phyloP scores from a whole-genome alignment of 495 filamentous ascomycete species.

The Glonium stellatum region DNA sequence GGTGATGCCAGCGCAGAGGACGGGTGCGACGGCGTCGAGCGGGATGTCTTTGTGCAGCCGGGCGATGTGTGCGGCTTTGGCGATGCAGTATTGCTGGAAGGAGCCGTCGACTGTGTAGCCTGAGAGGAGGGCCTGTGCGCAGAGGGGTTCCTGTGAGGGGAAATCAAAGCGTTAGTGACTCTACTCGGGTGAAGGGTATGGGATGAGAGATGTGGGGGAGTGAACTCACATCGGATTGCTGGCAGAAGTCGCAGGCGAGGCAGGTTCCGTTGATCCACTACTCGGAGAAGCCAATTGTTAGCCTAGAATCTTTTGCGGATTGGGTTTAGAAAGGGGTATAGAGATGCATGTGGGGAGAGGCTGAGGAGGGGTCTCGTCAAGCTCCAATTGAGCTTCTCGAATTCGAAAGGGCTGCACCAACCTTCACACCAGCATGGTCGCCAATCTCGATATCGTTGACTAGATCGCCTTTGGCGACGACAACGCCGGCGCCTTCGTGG shows the following conservation, averaged over 20 bases:
- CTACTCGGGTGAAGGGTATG: too few species aligned
- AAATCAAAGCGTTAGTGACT: too few species aligned
- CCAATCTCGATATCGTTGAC: conserved; percentile 61
- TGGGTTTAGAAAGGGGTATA: neutral
- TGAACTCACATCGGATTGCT: conserved; percentile 46
- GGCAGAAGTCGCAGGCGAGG: conserved; percentile 72
- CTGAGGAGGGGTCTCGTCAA: neutral
- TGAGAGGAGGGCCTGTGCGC: conserved; percentile 61
- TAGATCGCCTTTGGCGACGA: conserved; percentile 69
- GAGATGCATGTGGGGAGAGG: neutral
- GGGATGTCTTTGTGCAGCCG: conserved; percentile 66
- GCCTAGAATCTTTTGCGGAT: neutral
- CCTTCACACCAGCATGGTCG: too few species aligned
- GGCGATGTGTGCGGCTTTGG: conserved; percentile 74
- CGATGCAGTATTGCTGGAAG: conserved; percentile 89
- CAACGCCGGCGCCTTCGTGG: conserved; percentile 82
- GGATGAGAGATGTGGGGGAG: too few species aligned
- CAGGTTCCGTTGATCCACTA: conserved; percentile 86
- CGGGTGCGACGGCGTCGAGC: conserved; percentile 71
- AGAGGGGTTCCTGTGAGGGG: conserved; percentile 53
- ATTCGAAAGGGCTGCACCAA: too few species aligned
- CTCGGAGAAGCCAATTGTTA: conserved; percentile 8
- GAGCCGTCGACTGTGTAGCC: conserved; percentile 88
- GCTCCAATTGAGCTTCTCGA: too few species aligned
- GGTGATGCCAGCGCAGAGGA: conserved; percentile 84